Evolutionary conservation across 2,329 filamentous ascomycete genomes (phyloP).

Genomic region (Diaporthe sp.): DNA sequence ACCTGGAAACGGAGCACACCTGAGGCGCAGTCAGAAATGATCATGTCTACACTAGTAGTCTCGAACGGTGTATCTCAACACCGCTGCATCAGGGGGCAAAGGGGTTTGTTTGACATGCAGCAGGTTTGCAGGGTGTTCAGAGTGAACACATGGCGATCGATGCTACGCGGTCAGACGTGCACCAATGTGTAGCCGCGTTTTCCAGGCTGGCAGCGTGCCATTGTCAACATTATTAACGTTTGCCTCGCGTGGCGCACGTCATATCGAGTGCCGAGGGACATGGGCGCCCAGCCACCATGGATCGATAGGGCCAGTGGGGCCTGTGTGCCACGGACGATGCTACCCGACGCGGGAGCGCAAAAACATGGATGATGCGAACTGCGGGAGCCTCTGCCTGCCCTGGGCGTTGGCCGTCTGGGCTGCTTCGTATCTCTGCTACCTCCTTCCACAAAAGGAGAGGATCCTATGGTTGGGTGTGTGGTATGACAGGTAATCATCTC

Average conservation of each 20-base stretch:
- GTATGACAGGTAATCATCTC: not conserved
- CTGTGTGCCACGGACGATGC: not conserved
- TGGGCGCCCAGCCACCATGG: slow-evolving; percentile 4
- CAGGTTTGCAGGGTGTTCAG: not conserved
- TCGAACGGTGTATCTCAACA: not conserved
- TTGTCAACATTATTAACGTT: not conserved
- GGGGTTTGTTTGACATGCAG: not conserved
- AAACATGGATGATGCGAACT: too few relatives aligned
- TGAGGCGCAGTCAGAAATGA: not conserved
- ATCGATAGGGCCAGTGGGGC: slow-evolving; percentile 16
- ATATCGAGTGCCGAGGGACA: slow-evolving; percentile 7
- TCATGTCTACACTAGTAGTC: too few relatives aligned
- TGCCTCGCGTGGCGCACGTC: slow-evolving; percentile 19
- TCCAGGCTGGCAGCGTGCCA: not conserved
- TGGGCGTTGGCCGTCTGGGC: not conserved
- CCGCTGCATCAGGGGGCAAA: not conserved
- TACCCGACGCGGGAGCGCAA: not conserved
- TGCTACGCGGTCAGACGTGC: not conserved
- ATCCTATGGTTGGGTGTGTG: slow-evolving; percentile 8
- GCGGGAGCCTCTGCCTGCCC: not conserved
- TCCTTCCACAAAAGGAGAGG: slow-evolving; percentile 28
- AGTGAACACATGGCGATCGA: not conserved
- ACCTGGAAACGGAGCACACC: too few relatives aligned
- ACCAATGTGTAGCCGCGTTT: too few relatives aligned
- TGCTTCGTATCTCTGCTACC: slow-evolving; percentile 4